phyloP scores from a whole-genome alignment of 2,329 filamentous ascomycete genomes.

The Fusarium sp. region DNA sequence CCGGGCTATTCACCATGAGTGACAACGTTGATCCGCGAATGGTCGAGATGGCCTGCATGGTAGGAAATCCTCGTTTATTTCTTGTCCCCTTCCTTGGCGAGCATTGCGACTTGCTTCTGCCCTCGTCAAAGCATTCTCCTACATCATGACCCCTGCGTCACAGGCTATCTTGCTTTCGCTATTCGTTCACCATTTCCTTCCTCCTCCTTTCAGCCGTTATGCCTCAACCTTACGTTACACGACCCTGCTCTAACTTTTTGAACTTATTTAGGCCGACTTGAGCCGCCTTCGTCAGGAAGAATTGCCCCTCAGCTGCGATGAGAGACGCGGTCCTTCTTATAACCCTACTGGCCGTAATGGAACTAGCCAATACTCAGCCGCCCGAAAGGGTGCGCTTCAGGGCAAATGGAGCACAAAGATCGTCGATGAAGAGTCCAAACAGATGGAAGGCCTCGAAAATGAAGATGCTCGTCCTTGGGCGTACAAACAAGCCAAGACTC shows the following conservation, averaged over 20 bases:
- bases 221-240: background rate
- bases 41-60: slow-evolving; percentile 31
- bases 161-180: background rate
- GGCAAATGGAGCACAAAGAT: slow-evolving; percentile 38
- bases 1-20: slow-evolving; percentile 30
- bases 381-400: slow-evolving; percentile 6
- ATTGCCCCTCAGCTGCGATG: slow-evolving; percentile 36
- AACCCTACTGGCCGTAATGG: slow-evolving; percentile 29
- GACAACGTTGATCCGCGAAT: slow-evolving; percentile 16
- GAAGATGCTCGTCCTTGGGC: slow-evolving; percentile 46
- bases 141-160: background rate
- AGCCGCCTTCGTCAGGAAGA: slow-evolving; percentile 45
- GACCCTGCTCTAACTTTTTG: background rate
- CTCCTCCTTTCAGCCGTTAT: background rate
- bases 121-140: too few species aligned
- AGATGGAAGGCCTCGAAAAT: slow-evolving; percentile 42
- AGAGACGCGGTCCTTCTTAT: slow-evolving; percentile 27
- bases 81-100: background rate
- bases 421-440: slow-evolving; percentile 42
- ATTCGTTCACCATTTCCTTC: background rate
- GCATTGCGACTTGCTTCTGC: background rate
- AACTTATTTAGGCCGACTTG: slow-evolving; percentile 40
- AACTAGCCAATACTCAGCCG: slow-evolving; percentile 5
- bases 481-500: background rate
- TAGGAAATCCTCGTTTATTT: slow-evolving; percentile 19